These are phyloP conservation scores for Mycena vitilis DNA, from an alignment of 768 basidiomycete genomes.

Conservation along the genomic window DNA sequence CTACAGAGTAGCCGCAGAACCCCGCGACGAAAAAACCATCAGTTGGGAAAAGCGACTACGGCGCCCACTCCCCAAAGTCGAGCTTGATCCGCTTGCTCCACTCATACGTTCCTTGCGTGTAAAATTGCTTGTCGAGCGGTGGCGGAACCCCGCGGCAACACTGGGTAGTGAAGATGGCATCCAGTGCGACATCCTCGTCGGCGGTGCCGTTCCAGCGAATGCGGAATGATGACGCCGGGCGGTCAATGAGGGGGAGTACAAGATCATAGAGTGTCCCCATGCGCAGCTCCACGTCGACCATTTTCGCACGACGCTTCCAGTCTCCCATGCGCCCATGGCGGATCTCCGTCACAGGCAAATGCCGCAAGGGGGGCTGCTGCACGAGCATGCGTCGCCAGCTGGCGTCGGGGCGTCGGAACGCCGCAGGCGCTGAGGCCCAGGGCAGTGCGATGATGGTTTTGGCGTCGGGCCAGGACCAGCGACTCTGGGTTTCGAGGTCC, in stretches of 20 bases:
- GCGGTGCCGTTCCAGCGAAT: not conserved
- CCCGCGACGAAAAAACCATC: too few species aligned
- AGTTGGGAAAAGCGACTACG: too few species aligned
- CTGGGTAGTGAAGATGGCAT: too few species aligned
- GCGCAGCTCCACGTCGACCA: not conserved
- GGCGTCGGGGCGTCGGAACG: constrained; percentile 2
- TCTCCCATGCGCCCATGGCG: not conserved
- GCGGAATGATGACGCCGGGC: not conserved
- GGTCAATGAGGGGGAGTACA: not conserved
- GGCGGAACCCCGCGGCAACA: too few species aligned
- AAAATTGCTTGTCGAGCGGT: too few species aligned
- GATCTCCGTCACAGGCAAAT: not conserved
- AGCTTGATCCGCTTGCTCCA: too few species aligned
- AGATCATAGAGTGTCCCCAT: constrained; percentile 5
- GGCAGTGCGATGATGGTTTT: constrained; percentile 4
- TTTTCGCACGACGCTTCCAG: not conserved
- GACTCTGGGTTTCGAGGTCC: not conserved
- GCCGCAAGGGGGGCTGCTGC: constrained; percentile 1
- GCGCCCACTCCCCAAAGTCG: too few species aligned
- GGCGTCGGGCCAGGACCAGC: constrained; percentile 2
- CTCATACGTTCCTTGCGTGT: too few species aligned
- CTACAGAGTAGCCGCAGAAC: too few species aligned
- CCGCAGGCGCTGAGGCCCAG: not conserved
- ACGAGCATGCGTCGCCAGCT: constrained; percentile 23
- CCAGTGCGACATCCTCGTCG: too few species aligned